Evolutionary conservation across 352 stramenopile species (phyloP), one percentile per base, ranked within the genome.

Genomic region (Pythium brassicae): DNA sequence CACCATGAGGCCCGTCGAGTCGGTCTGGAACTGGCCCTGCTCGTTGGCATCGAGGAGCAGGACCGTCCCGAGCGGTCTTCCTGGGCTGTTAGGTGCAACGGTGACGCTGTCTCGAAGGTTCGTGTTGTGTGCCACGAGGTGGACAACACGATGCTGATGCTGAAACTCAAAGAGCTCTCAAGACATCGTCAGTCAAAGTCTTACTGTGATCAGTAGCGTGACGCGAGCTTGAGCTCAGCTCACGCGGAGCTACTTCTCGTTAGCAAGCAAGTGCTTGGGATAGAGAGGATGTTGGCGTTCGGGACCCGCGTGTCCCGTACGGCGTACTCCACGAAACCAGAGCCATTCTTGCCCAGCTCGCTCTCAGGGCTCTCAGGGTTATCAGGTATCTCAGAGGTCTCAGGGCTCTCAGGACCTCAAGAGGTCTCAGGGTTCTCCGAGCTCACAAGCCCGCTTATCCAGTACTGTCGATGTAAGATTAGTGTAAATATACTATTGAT

Each of bases 41-140:
- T 68, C 57, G 4, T 69, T 37, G 6, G 50, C 45, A 43, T 79
- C 70, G 1, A 76, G 19, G 2, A 76, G 48, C 12, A 74, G 15
- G 22, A 69, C 50, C 48, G 61, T 53, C 4, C 66, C 59, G 4
- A 67, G 65, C 8, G 32, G 32, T 9, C 14, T 37, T 37, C 5
- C 14, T 37, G 6, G 9, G 32, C 14, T 37, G 32, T 8, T n/a
- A n/a, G n/a, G n/a, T n/a, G n/a, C n/a, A n/a, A n/a, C n/a, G n/a
- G n/a, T n/a, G n/a, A n/a, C n/a, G n/a, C n/a, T n/a, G n/a, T n/a
- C n/a, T n/a, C n/a, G n/a, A n/a, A n/a, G n/a, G n/a, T n/a, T n/a
- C n/a, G n/a, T n/a, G n/a, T n/a, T n/a, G n/a, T n/a, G n/a, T n/a
- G n/a, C n/a, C n/a, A n/a, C n/a, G n/a, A n/a, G n/a, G n/a, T n/a